These are phyloP conservation scores for Drechslerella dactyloides DNA, from an alignment of 2,329 filamentous ascomycete genomes.

Conservation along the genomic window DNA sequence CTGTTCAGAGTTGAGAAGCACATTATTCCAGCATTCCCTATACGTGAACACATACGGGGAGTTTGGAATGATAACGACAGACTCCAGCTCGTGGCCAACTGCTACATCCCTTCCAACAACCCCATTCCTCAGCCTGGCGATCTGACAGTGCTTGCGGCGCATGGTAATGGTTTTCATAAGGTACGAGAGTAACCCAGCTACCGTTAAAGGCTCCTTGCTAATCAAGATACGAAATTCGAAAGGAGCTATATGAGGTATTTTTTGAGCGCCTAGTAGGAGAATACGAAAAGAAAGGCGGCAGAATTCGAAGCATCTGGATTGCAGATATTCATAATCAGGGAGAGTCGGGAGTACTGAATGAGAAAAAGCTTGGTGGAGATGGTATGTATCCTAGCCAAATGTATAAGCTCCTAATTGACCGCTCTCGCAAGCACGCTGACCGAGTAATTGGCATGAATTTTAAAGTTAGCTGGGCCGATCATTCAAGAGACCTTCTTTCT, in stretches of 20 bases:
- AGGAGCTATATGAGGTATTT: slow-evolving; percentile 91
- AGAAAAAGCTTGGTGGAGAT: slow-evolving; percentile 78
- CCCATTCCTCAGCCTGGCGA: slow-evolving; percentile 72
- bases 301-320: slow-evolving; percentile 85
- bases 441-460: neutral
- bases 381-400: slow-evolving; percentile 63
- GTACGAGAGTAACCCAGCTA: slow-evolving; percentile 55
- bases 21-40: slow-evolving; percentile 74
- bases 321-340: slow-evolving; percentile 88
- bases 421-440: no score
- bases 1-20: slow-evolving; percentile 75
- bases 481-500: slow-evolving; percentile 80
- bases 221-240: no score
- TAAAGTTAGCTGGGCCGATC: slow-evolving; percentile 81
- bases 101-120: slow-evolving; percentile 81
- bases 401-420: no score
- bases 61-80: slow-evolving; percentile 69
- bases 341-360: slow-evolving; percentile 77
- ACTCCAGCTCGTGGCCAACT: slow-evolving; percentile 78
- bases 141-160: slow-evolving; percentile 82
- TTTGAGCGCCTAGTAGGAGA: slow-evolving; percentile 81
- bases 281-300: slow-evolving; percentile 67
- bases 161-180: slow-evolving; percentile 94
- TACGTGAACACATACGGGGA: slow-evolving; percentile 79
- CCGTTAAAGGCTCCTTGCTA: slow-evolving; percentile 10